These are phyloP conservation scores for Silene vulgaris DNA, from an alignment of 179 eudicot species.

Conservation along the genomic window DNA sequence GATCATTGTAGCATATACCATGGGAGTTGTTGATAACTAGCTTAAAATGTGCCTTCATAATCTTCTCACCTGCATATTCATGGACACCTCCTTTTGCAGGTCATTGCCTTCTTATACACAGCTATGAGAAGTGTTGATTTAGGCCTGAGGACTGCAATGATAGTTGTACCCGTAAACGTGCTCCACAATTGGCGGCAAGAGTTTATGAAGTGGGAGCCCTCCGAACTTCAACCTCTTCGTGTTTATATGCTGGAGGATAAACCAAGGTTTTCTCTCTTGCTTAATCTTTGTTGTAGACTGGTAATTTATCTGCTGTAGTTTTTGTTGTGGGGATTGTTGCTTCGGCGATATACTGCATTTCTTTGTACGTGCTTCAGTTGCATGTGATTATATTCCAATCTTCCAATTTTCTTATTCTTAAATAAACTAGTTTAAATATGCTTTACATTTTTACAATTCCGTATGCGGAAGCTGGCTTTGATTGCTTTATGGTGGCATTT, in stretches of 20 bases:
- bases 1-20: not conserved
- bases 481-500: not conserved
- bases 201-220: conserved; percentile 81
- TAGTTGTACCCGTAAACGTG: conserved; percentile 93
- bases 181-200: conserved; percentile 95
- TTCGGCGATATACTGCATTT: not conserved
- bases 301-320: not conserved
- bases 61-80: conserved; percentile 11
- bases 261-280: conserved; percentile 51
- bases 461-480: not conserved
- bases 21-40: not conserved
- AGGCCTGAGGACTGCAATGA: conserved; percentile 77
- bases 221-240: conserved; percentile 78
- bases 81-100: conserved; percentile 43
- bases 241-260: conserved; percentile 85
- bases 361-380: not conserved
- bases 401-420: not conserved
- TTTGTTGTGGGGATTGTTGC: not conserved
- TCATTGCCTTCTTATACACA: conserved; percentile 87
- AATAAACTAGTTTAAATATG: not conserved
- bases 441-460: not conserved
- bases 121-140: conserved; percentile 91
- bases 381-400: not conserved
- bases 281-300: conserved; percentile 1
- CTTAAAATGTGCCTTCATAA: not conserved